Evolutionary conservation across 2,329 filamentous ascomycete genomes (phyloP).

Genomic region (Diaporthe vaccinii): DNA sequence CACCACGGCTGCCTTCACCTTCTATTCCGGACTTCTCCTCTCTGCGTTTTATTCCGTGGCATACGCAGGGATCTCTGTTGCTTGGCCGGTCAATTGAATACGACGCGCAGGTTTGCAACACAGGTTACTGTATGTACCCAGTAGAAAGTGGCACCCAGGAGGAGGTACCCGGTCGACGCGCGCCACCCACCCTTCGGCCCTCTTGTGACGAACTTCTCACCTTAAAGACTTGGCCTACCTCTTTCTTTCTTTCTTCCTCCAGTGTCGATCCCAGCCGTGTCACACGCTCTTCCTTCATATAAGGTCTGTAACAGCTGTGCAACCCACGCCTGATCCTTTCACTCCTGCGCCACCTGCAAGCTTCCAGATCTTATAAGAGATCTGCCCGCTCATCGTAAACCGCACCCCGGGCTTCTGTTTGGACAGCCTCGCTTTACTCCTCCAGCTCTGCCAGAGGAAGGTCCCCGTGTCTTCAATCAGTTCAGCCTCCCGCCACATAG

Average conservation of each 20-base stretch:
- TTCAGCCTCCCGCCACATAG: not conserved
- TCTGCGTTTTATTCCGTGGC: not conserved
- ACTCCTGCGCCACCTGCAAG: slow-evolving; percentile 17
- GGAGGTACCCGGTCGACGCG: not conserved
- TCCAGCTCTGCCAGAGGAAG: not conserved
- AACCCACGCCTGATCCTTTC: slow-evolving; percentile 11
- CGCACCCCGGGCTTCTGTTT: not conserved
- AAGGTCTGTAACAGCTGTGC: slow-evolving; percentile 22
- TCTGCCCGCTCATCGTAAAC: slow-evolving; percentile 21
- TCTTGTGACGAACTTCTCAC: slow-evolving; percentile 18
- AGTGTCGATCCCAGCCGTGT: not conserved
- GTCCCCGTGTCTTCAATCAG: not conserved
- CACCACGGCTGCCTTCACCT: slow-evolving; percentile 2
- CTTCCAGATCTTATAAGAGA: slow-evolving; percentile 19
- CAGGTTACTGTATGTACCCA: not conserved
- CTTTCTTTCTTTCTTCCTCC: not conserved
- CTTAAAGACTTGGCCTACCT: slow-evolving; percentile 10
- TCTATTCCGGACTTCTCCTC: not conserved
- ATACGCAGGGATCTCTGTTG: slow-evolving; percentile 8
- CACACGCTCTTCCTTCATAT: slow-evolving; percentile 33
- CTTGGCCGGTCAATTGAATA: not conserved
- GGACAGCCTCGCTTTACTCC: not conserved
- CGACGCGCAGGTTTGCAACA: slow-evolving; percentile 5
- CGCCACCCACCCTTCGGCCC: slow-evolving; percentile 2
- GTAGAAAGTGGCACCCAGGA: not conserved